Evolutionary conservation across 768 basidiomycete genomes (phyloP).

Genomic region (Clitopilus passeckerianus): DNA sequence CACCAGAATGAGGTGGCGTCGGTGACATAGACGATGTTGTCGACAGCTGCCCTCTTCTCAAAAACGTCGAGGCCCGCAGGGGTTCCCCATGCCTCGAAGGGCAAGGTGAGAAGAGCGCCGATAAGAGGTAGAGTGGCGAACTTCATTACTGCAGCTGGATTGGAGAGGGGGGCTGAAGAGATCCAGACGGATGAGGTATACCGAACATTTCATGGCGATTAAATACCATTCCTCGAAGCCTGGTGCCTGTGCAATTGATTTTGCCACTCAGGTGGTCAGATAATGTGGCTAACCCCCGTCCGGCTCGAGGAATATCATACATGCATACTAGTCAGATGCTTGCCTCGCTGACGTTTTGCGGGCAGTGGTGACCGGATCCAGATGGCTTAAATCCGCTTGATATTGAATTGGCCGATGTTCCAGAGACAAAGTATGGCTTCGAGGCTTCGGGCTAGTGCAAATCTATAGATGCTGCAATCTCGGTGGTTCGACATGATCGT

Average conservation of each 20-base stretch:
- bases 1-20: slow-evolving; percentile 40
- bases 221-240: neutral
- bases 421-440: neutral
- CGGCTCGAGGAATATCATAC: neutral
- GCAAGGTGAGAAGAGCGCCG: neutral
- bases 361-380: neutral
- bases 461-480: too few species aligned
- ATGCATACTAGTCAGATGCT: neutral
- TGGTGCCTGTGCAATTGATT: neutral
- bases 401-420: neutral
- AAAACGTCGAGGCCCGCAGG: slow-evolving; percentile 4
- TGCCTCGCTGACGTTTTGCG: neutral
- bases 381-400: slow-evolving; percentile 18
- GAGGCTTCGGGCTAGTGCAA: neutral
- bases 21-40: slow-evolving; percentile 50
- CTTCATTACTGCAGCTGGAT: neutral
- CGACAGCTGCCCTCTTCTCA: slow-evolving; percentile 25
- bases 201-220: neutral
- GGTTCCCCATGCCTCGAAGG: neutral
- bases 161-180: neutral
- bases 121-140: neutral
- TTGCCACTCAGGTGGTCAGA: neutral
- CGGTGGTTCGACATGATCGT: too few species aligned
- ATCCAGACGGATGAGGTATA: neutral
- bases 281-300: neutral